Conservation (phyloP, 2,329 filamentous ascomycete species). For the Emmonsiellopsis sp. region DNA sequence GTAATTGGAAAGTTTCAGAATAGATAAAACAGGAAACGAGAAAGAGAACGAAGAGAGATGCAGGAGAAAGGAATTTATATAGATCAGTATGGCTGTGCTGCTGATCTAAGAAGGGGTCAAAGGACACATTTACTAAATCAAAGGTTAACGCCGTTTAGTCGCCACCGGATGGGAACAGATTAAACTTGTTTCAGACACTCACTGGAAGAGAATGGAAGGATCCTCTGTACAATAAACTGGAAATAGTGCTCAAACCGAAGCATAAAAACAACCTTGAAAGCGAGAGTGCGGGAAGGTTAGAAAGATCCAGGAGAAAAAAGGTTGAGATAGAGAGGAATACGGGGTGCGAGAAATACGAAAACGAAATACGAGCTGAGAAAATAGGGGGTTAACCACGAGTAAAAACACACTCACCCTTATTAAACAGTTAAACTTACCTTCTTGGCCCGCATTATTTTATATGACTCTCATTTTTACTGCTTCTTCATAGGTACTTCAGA, state of each 20-base stretch:
- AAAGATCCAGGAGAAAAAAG: neutral
- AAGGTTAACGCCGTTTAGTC: neutral
- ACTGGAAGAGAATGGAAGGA: neutral
- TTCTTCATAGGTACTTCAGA: too few relatives aligned
- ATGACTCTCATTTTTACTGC: too few relatives aligned
- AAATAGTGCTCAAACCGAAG: neutral
- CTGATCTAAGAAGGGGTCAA: neutral
- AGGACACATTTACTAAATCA: neutral
- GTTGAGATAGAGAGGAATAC: neutral
- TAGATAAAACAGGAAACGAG: neutral
- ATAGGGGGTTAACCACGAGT: neutral
- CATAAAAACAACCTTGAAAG: neutral
- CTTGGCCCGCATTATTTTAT: too few relatives aligned
- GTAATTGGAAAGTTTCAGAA: neutral
- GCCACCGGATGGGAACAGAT: neutral
- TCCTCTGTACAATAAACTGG: neutral
- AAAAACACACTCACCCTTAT: too few relatives aligned
- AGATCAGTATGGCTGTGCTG: neutral
- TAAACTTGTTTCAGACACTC: neutral
- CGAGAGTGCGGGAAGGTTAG: neutral
- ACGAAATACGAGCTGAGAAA: neutral
- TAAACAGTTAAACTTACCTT: too few relatives aligned
- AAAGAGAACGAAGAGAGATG: neutral
- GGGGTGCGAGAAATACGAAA: neutral
- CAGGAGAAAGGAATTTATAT: neutral